Evolutionary conservation across 2,329 filamentous ascomycete genomes (phyloP).

Genomic region (Metarhizium rileyi): DNA sequence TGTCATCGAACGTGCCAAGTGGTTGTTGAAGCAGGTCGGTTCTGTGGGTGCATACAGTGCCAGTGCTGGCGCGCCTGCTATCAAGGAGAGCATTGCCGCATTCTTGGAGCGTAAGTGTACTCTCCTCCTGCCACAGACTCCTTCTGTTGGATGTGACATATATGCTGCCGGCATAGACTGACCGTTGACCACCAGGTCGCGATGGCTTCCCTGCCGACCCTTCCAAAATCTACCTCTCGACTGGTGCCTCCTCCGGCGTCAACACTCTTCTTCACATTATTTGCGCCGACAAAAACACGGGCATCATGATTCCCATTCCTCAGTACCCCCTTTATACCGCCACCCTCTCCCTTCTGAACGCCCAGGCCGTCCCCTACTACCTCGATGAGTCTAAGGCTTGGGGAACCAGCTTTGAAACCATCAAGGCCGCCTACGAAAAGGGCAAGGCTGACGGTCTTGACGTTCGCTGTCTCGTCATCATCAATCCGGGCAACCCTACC

Average conservation of each 20-base stretch:
- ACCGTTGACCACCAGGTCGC: conserved; percentile 50
- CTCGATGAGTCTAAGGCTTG: conserved; percentile 79
- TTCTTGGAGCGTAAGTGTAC: conserved; percentile 71
- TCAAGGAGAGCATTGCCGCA: conserved; percentile 80
- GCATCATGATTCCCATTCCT: conserved; percentile 88
- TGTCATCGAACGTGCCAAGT: conserved; percentile 74
- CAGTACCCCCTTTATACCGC: conserved; percentile 98
- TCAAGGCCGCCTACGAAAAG: conserved; percentile 62
- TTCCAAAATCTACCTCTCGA: conserved; percentile 79
- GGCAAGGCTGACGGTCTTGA: conserved; percentile 71
- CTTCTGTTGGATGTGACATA: too few relatives aligned
- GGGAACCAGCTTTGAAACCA: conserved; percentile 77
- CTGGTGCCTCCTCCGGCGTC: conserved; percentile 86
- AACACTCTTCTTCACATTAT: conserved; percentile 89
- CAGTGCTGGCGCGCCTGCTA: conserved; percentile 76
- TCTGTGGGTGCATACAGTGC: conserved; percentile 96
- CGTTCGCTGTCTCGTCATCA: conserved; percentile 87
- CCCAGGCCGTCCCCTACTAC: conserved; percentile 84
- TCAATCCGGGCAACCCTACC: conserved; percentile 97
- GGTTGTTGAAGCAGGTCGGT: conserved; percentile 71
- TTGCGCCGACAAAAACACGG: conserved; percentile 65
- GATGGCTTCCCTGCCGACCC: conserved; percentile 81
- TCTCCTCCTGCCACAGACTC: background rate
- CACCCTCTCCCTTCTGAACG: conserved; percentile 75
- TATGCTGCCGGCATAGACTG: too few relatives aligned